These are phyloP conservation scores for Phragmites australis DNA, from an alignment of 176 grass and related monocot genomes.

Conservation along the genomic window DNA sequence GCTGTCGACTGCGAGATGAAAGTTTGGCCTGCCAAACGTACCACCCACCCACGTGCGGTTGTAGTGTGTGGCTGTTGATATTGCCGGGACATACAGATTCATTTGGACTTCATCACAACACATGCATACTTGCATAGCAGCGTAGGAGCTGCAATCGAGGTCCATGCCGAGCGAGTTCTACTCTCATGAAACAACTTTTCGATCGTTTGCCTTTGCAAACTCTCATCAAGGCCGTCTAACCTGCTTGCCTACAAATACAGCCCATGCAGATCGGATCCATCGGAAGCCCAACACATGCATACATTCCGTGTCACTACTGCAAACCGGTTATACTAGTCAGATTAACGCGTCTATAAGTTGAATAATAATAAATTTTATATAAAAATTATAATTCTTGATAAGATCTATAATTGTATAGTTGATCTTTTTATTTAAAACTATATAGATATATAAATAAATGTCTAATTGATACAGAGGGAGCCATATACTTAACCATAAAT, in stretches of 20 bases:
- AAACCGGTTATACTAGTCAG: too few species aligned
- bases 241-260: neutral
- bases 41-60: neutral
- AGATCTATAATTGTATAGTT: too few species aligned
- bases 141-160: neutral
- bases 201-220: too few species aligned
- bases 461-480: too few species aligned
- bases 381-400: too few species aligned
- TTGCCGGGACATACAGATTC: slow-evolving; percentile 6
- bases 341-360: too few species aligned
- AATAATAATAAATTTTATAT: too few species aligned
- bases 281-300: neutral
- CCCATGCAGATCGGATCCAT: too few species aligned
- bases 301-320: too few species aligned
- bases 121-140: neutral
- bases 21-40: neutral
- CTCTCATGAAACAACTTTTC: neutral
- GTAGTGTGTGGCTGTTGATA: neutral
- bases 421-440: too few species aligned
- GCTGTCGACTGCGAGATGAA: neutral
- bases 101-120: neutral
- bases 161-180: neutral
- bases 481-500: too few species aligned
- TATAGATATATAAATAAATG: too few species aligned
- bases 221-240: neutral